A percentile compares a stretch with the other conserved stretches of the same genome.
phyloP scores from a whole-genome alignment of 2,329 filamentous ascomycete species.

The Byssothecium circinans region DNA sequence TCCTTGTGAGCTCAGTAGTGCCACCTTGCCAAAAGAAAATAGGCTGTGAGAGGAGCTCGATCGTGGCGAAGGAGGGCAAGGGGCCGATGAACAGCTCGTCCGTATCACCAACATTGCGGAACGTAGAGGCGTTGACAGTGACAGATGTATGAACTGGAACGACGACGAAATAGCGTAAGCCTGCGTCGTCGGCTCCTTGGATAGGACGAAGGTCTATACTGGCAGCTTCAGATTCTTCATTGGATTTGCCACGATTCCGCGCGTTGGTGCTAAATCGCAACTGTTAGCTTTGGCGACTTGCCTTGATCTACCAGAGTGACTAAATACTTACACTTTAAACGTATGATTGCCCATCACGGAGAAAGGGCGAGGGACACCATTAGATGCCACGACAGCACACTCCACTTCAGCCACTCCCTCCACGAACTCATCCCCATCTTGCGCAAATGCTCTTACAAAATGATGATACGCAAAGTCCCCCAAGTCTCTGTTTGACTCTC shows the following conservation, averaged over 20 bases:
- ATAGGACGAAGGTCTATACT: conserved; percentile 1
- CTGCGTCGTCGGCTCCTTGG: not conserved
- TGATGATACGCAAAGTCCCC: not conserved
- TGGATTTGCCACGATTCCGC: not conserved
- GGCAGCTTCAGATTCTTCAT: not conserved
- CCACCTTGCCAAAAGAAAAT: conserved; percentile 22
- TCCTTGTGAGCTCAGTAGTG: not conserved
- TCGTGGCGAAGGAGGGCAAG: conserved; percentile 18
- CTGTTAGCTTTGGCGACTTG: no score
- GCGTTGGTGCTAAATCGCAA: no score
- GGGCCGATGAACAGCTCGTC: conserved; percentile 19
- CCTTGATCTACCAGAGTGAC: no score
- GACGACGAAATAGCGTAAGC: conserved; percentile 13
- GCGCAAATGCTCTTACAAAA: not conserved
- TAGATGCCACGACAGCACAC: not conserved
- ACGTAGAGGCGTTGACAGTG: conserved; percentile 21
- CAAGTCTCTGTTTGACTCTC: not conserved
- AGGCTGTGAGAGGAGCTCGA: conserved; percentile 23
- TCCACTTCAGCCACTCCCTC: no score
- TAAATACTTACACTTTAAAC: not conserved
- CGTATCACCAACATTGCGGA: conserved; percentile 8
- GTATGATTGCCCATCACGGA: not conserved
- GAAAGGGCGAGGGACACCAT: not conserved
- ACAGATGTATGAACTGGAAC: conserved; percentile 11
- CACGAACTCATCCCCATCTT: not conserved